Conservation (phyloP, 2,329 filamentous ascomycete species). For the Amesomyces nigricolor region DNA sequence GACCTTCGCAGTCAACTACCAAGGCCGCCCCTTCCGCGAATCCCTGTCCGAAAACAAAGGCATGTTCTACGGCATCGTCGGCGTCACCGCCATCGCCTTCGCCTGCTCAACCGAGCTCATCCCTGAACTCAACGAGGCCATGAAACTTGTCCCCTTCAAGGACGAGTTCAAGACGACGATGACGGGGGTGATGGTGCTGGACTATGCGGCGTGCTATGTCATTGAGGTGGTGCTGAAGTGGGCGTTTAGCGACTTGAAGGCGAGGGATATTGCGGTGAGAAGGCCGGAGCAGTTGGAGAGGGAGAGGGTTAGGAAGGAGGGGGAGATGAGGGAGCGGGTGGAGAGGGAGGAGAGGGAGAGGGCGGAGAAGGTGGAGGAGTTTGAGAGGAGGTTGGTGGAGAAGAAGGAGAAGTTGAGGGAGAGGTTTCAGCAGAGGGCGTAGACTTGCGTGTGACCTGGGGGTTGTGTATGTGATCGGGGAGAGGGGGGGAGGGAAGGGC, state of each 20-base stretch:
- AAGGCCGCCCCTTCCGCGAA: constrained; percentile 95
- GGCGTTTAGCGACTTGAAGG: constrained; percentile 83
- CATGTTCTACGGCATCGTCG: constrained; percentile 96
- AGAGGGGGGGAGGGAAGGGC: neutral
- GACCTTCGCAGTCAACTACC: constrained; percentile 99
- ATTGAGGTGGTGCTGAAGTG: constrained; percentile 83
- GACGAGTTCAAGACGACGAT: constrained; percentile 84
- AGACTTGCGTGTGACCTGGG: too few species aligned
- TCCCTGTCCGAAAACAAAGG: constrained; percentile 90
- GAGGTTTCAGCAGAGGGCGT: constrained; percentile 33
- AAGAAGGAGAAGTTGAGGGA: constrained; percentile 43
- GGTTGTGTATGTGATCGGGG: too few species aligned
- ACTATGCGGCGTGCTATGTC: constrained; percentile 80
- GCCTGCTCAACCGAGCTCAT: constrained; percentile 92
- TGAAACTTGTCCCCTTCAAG: constrained; percentile 86
- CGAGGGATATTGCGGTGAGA: constrained; percentile 86
- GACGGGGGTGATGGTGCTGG: constrained; percentile 76
- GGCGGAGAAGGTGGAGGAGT: constrained; percentile 47
- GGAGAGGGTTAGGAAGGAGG: constrained; percentile 64
- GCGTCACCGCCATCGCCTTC: constrained; percentile 85
- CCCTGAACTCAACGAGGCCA: constrained; percentile 88
- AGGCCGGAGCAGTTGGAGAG: constrained; percentile 78
- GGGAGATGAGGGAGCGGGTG: constrained; percentile 46
- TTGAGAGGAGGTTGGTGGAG: constrained; percentile 54
- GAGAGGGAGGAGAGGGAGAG: constrained; percentile 48